phyloP scores from a whole-genome alignment of 2,329 filamentous ascomycete genomes.

The Sporothrix phasma region DNA sequence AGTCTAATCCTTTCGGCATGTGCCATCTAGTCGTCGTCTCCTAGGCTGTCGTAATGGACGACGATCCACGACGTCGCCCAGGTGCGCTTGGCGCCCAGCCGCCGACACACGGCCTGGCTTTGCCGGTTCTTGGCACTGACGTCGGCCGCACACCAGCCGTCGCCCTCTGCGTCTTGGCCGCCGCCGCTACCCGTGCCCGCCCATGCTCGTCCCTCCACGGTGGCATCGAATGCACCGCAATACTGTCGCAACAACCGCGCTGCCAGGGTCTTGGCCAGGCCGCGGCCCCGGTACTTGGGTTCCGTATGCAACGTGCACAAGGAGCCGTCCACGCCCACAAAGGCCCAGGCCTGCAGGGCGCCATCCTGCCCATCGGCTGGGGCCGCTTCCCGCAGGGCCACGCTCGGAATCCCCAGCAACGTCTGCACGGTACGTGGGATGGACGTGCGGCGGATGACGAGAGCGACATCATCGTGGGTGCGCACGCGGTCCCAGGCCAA shows the following conservation, averaged over 20 bases:
- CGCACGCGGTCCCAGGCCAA: slow-evolving; percentile 46
- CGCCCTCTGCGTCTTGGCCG: slow-evolving; percentile 41
- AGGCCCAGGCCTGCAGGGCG: slow-evolving; percentile 53
- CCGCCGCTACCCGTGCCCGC: slow-evolving; percentile 51
- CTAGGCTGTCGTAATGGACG: slow-evolving; percentile 20
- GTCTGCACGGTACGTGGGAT: slow-evolving; percentile 46
- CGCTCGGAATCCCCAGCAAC: slow-evolving; percentile 36
- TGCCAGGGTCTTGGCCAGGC: slow-evolving; percentile 53
- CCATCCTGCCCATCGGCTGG: slow-evolving; percentile 28
- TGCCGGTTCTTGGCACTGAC: slow-evolving; percentile 50
- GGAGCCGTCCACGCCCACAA: slow-evolving; percentile 52
- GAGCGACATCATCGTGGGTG: slow-evolving; percentile 38
- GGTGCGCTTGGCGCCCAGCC: slow-evolving; percentile 44
- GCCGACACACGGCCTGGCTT: slow-evolving; percentile 53
- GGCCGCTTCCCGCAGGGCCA: slow-evolving; percentile 31
- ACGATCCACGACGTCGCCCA: slow-evolving; percentile 47
- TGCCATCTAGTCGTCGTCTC: slow-evolving; percentile 1
- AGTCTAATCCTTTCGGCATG: background rate
- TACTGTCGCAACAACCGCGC: slow-evolving; percentile 47
- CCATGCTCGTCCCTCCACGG: slow-evolving; percentile 2
- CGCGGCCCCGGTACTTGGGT: slow-evolving; percentile 47
- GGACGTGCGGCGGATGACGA: slow-evolving; percentile 45
- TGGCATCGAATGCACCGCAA: slow-evolving; percentile 29
- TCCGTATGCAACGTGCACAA: slow-evolving; percentile 52
- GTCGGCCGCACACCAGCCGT: slow-evolving; percentile 51